Conservation (phyloP, 495 filamentous ascomycete genomes). For the Trichodelitschia bisporula region DNA sequence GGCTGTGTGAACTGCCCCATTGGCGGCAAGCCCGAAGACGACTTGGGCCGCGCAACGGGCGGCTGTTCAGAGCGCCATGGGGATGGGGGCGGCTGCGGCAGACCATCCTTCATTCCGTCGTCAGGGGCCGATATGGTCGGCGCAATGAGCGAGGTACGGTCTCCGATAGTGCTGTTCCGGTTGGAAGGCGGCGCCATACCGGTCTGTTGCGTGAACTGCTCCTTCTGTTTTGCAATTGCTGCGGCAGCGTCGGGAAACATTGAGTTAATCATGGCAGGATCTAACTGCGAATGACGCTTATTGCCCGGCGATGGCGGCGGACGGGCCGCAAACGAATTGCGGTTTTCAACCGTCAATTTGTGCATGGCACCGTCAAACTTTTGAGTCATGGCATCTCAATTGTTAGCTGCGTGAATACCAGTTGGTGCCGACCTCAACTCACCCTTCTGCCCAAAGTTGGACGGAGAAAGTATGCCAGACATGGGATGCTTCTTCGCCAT, state of each 20-base stretch:
- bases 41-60: conserved; percentile 58
- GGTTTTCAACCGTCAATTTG: conserved; percentile 68
- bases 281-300: conserved; percentile 80
- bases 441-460: conserved; percentile 92
- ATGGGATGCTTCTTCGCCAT: conserved; percentile 97
- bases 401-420: conserved; percentile 6
- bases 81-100: conserved; percentile 33
- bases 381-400: conserved; percentile 83
- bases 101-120: conserved; percentile 12
- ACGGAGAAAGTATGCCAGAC: conserved; percentile 84
- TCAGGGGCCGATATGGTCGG: conserved; percentile 49
- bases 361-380: conserved; percentile 94
- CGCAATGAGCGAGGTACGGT: conserved; percentile 53
- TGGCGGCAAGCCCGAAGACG: conserved; percentile 79
- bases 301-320: conserved; percentile 46
- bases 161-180: conserved; percentile 74
- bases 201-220: conserved; percentile 84
- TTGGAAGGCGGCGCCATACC: conserved; percentile 77
- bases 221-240: conserved; percentile 91
- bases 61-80: too few relatives aligned
- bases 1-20: conserved; percentile 95
- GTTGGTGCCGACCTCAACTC: conserved; percentile 7
- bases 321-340: conserved; percentile 46
- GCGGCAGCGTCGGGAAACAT: conserved; percentile 99
- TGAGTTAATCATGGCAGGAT: conserved; percentile 82